Conservation (phyloP, 495 filamentous ascomycete species). For the Neurospora tetraspora region DNA sequence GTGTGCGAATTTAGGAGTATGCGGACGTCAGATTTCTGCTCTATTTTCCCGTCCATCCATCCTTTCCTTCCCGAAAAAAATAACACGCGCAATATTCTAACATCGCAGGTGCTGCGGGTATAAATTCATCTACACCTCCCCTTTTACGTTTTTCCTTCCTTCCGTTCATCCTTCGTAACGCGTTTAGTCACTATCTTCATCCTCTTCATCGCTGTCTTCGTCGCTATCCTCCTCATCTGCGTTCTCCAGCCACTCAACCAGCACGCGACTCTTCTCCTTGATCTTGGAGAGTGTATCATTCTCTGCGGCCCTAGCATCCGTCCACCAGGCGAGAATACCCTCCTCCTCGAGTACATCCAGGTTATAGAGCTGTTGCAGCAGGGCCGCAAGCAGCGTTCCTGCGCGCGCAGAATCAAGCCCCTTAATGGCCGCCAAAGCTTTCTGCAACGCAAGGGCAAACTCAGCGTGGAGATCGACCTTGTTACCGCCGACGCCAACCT, state of each 20-base stretch:
- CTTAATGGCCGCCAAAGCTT: conserved; percentile 54
- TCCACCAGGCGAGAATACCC: conserved; percentile 83
- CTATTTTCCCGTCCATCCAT: neutral
- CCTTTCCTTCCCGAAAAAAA: neutral
- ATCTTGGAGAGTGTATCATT: conserved; percentile 59
- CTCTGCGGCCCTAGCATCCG: conserved; percentile 50
- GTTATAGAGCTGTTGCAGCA: conserved; percentile 72
- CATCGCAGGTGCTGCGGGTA: neutral
- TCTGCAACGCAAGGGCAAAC: conserved; percentile 70
- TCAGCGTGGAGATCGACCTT: conserved; percentile 60
- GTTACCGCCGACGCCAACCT: conserved; percentile 40
- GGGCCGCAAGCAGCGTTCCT: conserved; percentile 60
- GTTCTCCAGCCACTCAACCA: conserved; percentile 80
- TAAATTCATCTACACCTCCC: neutral
- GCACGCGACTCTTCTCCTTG: conserved; percentile 58
- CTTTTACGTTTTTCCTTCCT: neutral
- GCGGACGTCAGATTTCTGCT: neutral
- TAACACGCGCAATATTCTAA: neutral
- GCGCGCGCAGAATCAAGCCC: conserved; percentile 36
- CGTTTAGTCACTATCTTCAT: conserved; percentile 15
- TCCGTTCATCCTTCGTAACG: neutral
- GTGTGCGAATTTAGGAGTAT: neutral
- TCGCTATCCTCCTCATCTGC: conserved; percentile 70
- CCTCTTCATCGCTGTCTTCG: conserved; percentile 58
- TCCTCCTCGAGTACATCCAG: conserved; percentile 84